phyloP scores from a whole-genome alignment of 768 basidiomycete genomes.

The Tylopilus sp. region DNA sequence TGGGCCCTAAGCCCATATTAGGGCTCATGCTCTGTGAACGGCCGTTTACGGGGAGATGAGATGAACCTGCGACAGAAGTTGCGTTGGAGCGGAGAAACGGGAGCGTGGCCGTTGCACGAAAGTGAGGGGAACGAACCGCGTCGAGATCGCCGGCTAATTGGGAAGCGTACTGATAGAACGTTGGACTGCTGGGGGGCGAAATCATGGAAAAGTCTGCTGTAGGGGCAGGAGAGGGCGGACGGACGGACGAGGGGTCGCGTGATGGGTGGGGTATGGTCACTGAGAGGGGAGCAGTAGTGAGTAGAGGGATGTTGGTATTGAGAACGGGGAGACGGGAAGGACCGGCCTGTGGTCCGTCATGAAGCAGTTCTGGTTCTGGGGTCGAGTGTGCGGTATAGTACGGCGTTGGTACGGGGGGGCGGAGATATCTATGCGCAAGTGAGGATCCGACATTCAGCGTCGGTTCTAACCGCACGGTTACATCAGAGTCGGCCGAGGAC shows the following conservation, averaged over 20 bases:
- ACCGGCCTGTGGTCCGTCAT: conserved; percentile 21
- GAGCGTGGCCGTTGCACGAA: conserved; percentile 24
- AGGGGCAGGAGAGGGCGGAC: conserved; percentile 43
- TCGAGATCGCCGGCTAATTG: conserved; percentile 19
- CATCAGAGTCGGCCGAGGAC: conserved; percentile 21
- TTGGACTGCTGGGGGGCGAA: conserved; percentile 37
- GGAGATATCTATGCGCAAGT: conserved; percentile 17
- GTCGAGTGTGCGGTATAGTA: conserved; percentile 33
- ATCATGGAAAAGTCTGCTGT: conserved; percentile 48
- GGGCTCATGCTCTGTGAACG: conserved; percentile 28
- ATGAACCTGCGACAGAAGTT: conserved; percentile 20
- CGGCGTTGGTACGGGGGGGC: conserved; percentile 25
- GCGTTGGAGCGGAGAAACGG: conserved; percentile 32
- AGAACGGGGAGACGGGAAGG: conserved; percentile 27
- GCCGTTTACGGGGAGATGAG: conserved; percentile 15
- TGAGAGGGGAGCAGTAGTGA: conserved; percentile 24
- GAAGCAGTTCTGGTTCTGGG: conserved; percentile 23
- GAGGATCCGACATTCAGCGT: conserved; percentile 12
- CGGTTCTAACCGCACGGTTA: conserved; percentile 14
- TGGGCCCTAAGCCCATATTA: conserved; percentile 23
- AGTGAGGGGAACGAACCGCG: conserved; percentile 20
- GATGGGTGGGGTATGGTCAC: conserved; percentile 23
- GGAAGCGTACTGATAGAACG: conserved; percentile 32
- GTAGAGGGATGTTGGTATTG: conserved; percentile 15
- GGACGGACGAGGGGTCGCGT: conserved; percentile 12